Base-by-base conservation (phyloP, 768 basidiomycete species). In the Suillus placidus region DNA sequence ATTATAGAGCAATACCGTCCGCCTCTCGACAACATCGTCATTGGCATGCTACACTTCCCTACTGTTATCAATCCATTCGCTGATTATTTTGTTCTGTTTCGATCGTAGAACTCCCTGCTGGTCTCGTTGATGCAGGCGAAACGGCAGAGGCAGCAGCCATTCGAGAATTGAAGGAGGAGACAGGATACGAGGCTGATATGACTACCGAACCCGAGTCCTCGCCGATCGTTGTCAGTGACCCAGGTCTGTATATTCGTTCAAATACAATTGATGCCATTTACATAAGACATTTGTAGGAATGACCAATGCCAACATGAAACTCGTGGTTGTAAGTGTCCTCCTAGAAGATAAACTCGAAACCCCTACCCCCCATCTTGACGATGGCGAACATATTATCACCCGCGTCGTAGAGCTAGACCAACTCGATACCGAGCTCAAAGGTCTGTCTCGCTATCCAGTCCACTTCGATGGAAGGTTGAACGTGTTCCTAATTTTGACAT, bases 1-100 rank as follows among this genome's bases (percentile, higher is more conserved):
- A 81, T 98, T 69, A 88, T 97, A 70, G 94, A 97, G 73, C 96
- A 97, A 74, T 98, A 91, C 75, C 88, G 97, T 32, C 95, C 97
- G 0, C 94, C 96, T 0, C 83, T 95, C 55, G 90, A 86, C 70
- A 89, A 88, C 67, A 83, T 85, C 68, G 84, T 92, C 66, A 83
- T 97, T 66, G 95, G 93, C 88, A 73, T 49, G 77, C 38, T 18
- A 6, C 16, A 62, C 18, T 18, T 42, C 30, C n/a, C 20, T 14
- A 14, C 35, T 66, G 12, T n/a, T 2, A 37, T 9, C 20, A 34
- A 35, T 20, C 12, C 7, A 2, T 60, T 42, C 10, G n/a, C 35
- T 4, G 13, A 18, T 37, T 35, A 10, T 8, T 34, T 23, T 13
- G 3, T 56, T 16, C 6, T 13, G 20, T 55, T 55, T 37, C 16